Percentiles rank a stretch among this genome's conserved stretches.
Evolutionary conservation across 1,284 basidiomycete genomes (phyloP).

Genomic region (Neonothopanus nambi): DNA sequence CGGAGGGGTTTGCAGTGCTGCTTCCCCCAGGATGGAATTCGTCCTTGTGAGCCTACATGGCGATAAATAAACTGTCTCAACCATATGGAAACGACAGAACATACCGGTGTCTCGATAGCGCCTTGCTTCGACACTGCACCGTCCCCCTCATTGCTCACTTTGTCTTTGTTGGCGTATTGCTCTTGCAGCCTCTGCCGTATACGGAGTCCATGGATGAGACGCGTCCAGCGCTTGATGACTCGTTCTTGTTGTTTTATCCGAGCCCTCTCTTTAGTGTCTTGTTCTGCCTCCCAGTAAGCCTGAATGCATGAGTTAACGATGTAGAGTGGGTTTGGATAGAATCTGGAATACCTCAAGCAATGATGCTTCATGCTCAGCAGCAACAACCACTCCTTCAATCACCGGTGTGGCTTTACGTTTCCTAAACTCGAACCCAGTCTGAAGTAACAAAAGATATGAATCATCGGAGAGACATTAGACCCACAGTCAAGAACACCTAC

Average conservation of each 20-base stretch:
- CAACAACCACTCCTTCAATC: constrained; percentile 86
- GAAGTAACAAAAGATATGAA: constrained; percentile 11
- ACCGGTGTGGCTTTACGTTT: constrained; percentile 87
- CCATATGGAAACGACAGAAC: background rate
- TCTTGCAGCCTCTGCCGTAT: constrained; percentile 82
- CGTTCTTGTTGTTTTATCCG: constrained; percentile 76
- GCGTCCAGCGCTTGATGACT: constrained; percentile 87
- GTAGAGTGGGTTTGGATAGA: background rate
- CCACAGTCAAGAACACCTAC: constrained; percentile 44
- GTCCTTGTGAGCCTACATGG: background rate
- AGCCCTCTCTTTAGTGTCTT: constrained; percentile 77
- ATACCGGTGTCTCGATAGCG: constrained; percentile 24
- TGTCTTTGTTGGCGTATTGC: constrained; percentile 63
- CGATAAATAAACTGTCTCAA: background rate
- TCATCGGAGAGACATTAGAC: constrained; percentile 7
- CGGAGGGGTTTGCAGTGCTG: background rate
- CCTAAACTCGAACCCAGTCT: constrained; percentile 96
- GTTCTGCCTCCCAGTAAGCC: constrained; percentile 85
- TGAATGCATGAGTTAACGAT: constrained; percentile 31
- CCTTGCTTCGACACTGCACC: constrained; percentile 18
- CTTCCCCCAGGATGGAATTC: constrained; percentile 11
- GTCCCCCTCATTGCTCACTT: constrained; percentile 23
- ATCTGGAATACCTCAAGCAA: constrained; percentile 67
- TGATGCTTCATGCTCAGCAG: constrained; percentile 74
- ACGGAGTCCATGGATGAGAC: constrained; percentile 85